Percentiles rank a stretch among this genome's conserved stretches.
Conservation (phyloP, 2,329 filamentous ascomycete species). For the Pseudogymnoascus sp. region DNA sequence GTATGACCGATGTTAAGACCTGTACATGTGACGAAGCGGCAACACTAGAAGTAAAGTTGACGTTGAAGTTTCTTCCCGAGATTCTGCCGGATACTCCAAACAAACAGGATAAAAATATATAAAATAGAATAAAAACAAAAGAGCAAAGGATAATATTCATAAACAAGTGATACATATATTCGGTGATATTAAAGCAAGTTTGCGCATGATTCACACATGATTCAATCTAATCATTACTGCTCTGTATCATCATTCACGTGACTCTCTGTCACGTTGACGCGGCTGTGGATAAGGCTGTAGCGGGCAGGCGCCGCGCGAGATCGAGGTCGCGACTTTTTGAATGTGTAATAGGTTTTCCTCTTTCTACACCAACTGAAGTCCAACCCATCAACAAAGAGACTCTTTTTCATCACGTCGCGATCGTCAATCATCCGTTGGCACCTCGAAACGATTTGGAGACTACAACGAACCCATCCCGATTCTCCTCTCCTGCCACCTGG, state of each 20-base stretch:
- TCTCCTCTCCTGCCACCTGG: background rate
- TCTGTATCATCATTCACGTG: background rate
- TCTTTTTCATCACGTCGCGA: slow-evolving; percentile 12
- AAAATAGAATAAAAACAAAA: background rate
- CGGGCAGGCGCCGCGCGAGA: slow-evolving; percentile 1
- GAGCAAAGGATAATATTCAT: background rate
- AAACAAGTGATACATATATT: background rate
- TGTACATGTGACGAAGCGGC: slow-evolving; percentile 8
- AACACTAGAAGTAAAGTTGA: slow-evolving; percentile 3
- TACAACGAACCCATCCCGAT: slow-evolving; percentile 15
- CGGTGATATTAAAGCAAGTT: background rate
- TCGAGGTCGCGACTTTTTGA: slow-evolving; percentile 8
- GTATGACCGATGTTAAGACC: background rate
- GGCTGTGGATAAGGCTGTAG: slow-evolving; percentile 3
- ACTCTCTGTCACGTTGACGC: slow-evolving; percentile 1
- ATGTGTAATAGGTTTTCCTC: slow-evolving; percentile 1
- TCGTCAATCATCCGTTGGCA: background rate
- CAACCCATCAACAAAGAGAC: slow-evolving; percentile 13
- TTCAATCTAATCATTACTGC: background rate
- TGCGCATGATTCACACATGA: background rate
- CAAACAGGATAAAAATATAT: background rate
- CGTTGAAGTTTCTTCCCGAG: slow-evolving; percentile 5
- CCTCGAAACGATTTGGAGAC: slow-evolving; percentile 3
- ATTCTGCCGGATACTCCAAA: background rate
- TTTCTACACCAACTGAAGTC: slow-evolving; percentile 6